These are phyloP conservation scores for Citrus reticulata DNA, from an alignment of 345 rosid genomes.

Conservation along the genomic window DNA sequence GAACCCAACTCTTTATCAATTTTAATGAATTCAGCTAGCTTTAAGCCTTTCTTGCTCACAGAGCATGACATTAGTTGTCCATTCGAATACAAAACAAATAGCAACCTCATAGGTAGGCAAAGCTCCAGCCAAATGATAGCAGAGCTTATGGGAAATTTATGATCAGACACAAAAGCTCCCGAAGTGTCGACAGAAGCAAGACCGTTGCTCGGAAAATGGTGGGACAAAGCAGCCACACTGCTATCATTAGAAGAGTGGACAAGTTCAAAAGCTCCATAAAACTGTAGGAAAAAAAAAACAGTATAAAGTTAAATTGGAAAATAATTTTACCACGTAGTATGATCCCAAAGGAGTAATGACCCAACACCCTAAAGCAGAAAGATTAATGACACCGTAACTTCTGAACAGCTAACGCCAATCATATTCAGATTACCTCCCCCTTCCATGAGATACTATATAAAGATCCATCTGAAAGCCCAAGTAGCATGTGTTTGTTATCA, in stretches of 20 bases:
- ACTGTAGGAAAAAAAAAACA: conserved; percentile 38
- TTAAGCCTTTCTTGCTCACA: conserved; percentile 82
- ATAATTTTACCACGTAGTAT: not conserved
- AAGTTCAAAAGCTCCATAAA: conserved; percentile 72
- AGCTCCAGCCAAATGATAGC: conserved; percentile 68
- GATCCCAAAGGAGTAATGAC: not conserved
- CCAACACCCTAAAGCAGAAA: not conserved
- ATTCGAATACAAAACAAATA: conserved; percentile 68
- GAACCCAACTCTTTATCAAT: conserved; percentile 62
- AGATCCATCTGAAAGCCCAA: conserved; percentile 91
- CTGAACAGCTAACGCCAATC: conserved; percentile 2
- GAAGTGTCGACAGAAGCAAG: conserved; percentile 39
- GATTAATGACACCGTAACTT: not conserved
- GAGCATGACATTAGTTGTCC: conserved; percentile 76
- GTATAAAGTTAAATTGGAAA: conserved; percentile 2
- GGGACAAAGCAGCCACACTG: conserved; percentile 30
- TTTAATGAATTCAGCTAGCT: conserved; percentile 64
- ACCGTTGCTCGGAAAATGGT: conserved; percentile 51
- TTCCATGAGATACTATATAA: conserved; percentile 89
- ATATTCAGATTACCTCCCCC: conserved; percentile 72
- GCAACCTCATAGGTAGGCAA: conserved; percentile 62
- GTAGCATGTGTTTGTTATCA: conserved; percentile 65
- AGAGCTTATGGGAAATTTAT: conserved; percentile 31
- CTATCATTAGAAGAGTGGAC: conserved; percentile 29
- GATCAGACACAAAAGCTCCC: conserved; percentile 28